A percentile compares a stretch with the other conserved stretches of the same genome.
These are phyloP conservation scores for Globisporangium paddicum DNA, from an alignment of 352 stramenopile species.

Conservation along the genomic window DNA sequence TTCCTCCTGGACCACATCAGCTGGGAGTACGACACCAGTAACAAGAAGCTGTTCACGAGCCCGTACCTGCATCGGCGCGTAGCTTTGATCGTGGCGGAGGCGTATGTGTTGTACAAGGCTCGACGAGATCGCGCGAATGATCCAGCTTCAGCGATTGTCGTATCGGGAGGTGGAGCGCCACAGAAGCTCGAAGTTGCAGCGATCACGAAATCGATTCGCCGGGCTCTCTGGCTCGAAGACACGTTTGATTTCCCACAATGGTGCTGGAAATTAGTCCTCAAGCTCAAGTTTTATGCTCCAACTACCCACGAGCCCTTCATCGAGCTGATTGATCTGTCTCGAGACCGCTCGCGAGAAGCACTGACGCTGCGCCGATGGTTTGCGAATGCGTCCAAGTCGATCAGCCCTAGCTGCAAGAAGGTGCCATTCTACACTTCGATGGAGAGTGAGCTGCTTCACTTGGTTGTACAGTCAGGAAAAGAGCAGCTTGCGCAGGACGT, in stretches of 20 bases:
- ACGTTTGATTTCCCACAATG: constrained; percentile 77
- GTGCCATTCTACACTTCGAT: constrained; percentile 57
- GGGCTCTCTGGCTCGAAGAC: constrained; percentile 56
- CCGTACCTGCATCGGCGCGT: constrained; percentile 75
- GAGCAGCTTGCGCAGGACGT: constrained; percentile 2
- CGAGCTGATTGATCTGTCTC: constrained; percentile 62
- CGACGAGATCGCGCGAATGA: constrained; percentile 34
- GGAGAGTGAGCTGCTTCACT: constrained; percentile 28
- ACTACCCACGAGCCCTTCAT: constrained; percentile 62
- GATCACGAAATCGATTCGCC: constrained; percentile 73
- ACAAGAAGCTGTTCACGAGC: constrained; percentile 53
- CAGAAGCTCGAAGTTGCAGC: constrained; percentile 49
- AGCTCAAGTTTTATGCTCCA: constrained; percentile 78
- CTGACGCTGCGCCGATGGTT: constrained; percentile 79
- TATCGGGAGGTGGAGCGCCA: constrained; percentile 38
- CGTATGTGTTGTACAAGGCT: constrained; percentile 63
- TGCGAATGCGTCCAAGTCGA: constrained; percentile 28
- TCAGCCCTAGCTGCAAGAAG: constrained; percentile 15
- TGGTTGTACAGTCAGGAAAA: constrained; percentile 9
- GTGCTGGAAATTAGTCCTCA: constrained; percentile 84
- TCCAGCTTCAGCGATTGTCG: constrained; percentile 28
- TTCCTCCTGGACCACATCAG: constrained; percentile 84
- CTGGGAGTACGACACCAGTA: constrained; percentile 78
- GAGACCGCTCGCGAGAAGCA: constrained; percentile 66
- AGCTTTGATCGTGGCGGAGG: constrained; percentile 72